Evolutionary conservation across 2,329 filamentous ascomycete species (phyloP).

Genomic region (Didymella pomorum): DNA sequence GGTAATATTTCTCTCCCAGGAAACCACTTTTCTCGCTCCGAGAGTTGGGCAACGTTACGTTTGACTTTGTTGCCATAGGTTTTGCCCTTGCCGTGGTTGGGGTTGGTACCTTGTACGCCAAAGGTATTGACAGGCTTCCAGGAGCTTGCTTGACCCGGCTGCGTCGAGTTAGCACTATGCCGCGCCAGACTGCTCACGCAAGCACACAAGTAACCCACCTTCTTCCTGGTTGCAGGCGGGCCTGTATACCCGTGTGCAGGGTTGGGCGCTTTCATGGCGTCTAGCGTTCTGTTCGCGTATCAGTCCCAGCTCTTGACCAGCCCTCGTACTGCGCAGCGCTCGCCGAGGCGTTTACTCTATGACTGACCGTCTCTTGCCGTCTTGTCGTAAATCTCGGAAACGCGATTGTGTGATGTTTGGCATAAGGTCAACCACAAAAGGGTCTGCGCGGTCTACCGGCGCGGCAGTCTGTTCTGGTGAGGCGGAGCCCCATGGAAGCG

Average conservation of each 20-base stretch:
- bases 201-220: slow-evolving; percentile 9
- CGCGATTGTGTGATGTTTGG: neutral
- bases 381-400: neutral
- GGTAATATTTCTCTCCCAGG: too few species aligned
- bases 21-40: too few species aligned
- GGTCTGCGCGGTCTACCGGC: neutral
- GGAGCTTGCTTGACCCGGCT: slow-evolving; percentile 29
- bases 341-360: slow-evolving; percentile 2
- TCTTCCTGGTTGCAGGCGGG: slow-evolving; percentile 1
- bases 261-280: slow-evolving; percentile 28
- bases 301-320: slow-evolving; percentile 17
- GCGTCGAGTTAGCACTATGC: slow-evolving; percentile 8
- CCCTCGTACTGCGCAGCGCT: neutral
- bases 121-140: too few species aligned
- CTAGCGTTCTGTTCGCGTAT: slow-evolving; percentile 21
- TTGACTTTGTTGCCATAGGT: slow-evolving; percentile 27
- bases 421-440: neutral
- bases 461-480: neutral
- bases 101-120: slow-evolving; percentile 13
- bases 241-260: slow-evolving; percentile 15
- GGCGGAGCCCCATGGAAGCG: neutral
- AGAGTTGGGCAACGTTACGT: slow-evolving; percentile 1
- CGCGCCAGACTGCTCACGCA: neutral
- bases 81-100: slow-evolving; percentile 9
- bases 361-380: slow-evolving; percentile 13